Conservation (phyloP, 2,329 filamentous ascomycete genomes). For the Chrysosporium queenslandicum region DNA sequence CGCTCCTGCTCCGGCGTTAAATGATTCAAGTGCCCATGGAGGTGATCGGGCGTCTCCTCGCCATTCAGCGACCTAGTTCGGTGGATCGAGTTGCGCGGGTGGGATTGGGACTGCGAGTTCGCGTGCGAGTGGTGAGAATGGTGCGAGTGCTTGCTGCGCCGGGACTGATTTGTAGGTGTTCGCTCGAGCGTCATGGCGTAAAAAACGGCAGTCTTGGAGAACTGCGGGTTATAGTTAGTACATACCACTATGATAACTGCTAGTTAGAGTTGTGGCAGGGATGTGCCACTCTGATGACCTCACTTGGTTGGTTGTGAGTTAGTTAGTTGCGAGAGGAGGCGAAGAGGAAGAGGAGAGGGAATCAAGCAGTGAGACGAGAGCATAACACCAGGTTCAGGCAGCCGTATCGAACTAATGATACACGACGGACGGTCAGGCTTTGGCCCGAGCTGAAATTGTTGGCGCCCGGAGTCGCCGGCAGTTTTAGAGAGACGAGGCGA, state of each 20-base stretch:
- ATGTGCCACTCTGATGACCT: too few species aligned
- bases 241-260: too few species aligned
- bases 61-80: slow-evolving; percentile 5
- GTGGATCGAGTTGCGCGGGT: neutral
- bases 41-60: slow-evolving; percentile 9
- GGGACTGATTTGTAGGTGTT: slow-evolving; percentile 9
- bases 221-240: too few species aligned
- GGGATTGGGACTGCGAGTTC: neutral
- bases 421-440: too few species aligned
- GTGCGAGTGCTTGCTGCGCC: slow-evolving; percentile 6
- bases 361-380: too few species aligned
- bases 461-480: neutral
- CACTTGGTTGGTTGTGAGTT: too few species aligned
- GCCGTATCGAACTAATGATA: too few species aligned
- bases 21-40: slow-evolving; percentile 64
- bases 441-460: neutral
- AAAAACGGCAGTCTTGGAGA: too few species aligned
- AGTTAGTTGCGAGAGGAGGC: too few species aligned
- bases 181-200: slow-evolving; percentile 15
- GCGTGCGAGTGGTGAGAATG: neutral
- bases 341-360: too few species aligned
- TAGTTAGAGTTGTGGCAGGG: too few species aligned
- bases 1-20: slow-evolving; percentile 58
- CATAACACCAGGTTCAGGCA: too few species aligned
- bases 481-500: neutral